These are phyloP conservation scores for Acacia confusa DNA, from an alignment of 306 rosid genomes.

Conservation along the genomic window DNA sequence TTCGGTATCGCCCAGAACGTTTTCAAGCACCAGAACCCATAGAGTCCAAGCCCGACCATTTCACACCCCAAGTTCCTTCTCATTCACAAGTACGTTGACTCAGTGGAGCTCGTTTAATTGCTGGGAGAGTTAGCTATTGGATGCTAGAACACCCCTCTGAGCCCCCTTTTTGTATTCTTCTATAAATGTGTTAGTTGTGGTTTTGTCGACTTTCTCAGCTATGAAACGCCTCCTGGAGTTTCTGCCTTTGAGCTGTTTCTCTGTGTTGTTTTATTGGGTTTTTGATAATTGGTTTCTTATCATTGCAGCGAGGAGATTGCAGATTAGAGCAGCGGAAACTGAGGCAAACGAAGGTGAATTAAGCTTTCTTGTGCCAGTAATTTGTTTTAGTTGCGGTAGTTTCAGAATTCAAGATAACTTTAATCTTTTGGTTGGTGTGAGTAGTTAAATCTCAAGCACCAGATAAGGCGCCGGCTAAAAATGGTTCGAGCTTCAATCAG, in stretches of 20 bases:
- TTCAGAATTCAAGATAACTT: background rate
- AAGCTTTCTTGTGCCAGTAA: background rate
- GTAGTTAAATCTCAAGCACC: conserved; percentile 61
- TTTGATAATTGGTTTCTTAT: conserved; percentile 16
- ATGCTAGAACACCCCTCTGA: background rate
- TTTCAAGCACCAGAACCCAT: conserved; percentile 33
- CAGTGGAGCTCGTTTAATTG: conserved; percentile 9
- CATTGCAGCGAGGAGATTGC: conserved; percentile 54
- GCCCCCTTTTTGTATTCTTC: background rate
- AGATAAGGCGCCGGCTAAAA: conserved; percentile 46
- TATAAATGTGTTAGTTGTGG: background rate
- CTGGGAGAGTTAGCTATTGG: background rate
- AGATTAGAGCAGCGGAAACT: conserved; percentile 61
- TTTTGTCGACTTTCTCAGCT: background rate
- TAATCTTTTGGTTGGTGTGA: background rate
- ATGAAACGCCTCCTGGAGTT: background rate
- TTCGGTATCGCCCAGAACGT: conserved; percentile 39
- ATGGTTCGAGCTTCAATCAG: conserved; percentile 52
- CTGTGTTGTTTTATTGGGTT: background rate
- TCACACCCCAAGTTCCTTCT: conserved; percentile 40
- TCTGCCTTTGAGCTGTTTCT: background rate
- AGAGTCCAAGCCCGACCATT: conserved; percentile 38
- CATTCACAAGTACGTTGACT: conserved; percentile 57
- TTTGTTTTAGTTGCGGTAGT: background rate
- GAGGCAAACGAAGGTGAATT: conserved; percentile 59